Evolutionary conservation across 805 yeast species (phyloP).

Genomic region (Brettanomyces naardenensis): DNA sequence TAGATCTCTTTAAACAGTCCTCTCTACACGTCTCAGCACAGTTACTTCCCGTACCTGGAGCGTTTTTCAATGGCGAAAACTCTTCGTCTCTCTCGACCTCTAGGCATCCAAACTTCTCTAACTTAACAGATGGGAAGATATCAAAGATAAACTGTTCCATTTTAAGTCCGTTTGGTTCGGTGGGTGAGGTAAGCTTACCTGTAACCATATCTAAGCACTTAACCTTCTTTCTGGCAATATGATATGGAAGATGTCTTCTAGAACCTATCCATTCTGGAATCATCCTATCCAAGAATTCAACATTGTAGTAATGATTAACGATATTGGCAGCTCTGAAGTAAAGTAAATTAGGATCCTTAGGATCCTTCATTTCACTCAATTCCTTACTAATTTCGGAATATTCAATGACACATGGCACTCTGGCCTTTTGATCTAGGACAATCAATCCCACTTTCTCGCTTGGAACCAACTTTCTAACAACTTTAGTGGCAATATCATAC

Average conservation of each 20-base stretch:
- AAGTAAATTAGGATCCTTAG: conserved; percentile 48
- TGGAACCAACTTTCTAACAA: conserved; percentile 86
- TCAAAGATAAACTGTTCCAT: conserved; percentile 96
- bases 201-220: conserved; percentile 37
- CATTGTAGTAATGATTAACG: conserved; percentile 92
- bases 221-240: conserved; percentile 88
- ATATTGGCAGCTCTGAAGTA: conserved; percentile 90
- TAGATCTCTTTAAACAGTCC: conserved; percentile 58
- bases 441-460: conserved; percentile 87
- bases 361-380: conserved; percentile 53
- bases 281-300: conserved; percentile 52
- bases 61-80: conserved; percentile 92
- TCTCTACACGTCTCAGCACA: conserved; percentile 74
- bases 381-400: conserved; percentile 82
- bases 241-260: conserved; percentile 74
- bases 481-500: conserved; percentile 83
- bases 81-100: conserved; percentile 84
- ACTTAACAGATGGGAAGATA: conserved; percentile 73
- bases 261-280: conserved; percentile 67
- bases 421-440: conserved; percentile 50
- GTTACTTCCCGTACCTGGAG: conserved; percentile 73
- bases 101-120: conserved; percentile 75
- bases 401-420: conserved; percentile 85
- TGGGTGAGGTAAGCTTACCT: conserved; percentile 50
- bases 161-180: conserved; percentile 81